phyloP scores from a whole-genome alignment of 306 rosid species.

The Acacia crassicarpa region DNA sequence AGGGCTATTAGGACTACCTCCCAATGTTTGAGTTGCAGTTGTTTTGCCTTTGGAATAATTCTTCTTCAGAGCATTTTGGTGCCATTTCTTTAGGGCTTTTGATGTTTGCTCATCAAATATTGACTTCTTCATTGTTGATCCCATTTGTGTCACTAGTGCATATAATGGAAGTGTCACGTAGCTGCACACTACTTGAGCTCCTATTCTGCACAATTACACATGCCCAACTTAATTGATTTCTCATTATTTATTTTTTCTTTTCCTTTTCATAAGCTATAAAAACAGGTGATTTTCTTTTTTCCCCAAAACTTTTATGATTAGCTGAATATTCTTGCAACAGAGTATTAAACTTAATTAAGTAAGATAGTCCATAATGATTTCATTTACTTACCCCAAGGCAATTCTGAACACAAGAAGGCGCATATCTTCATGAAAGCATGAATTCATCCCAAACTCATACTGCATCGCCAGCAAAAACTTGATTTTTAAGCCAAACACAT shows the following conservation, averaged over 20 bases:
- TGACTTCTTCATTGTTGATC: conserved; percentile 92
- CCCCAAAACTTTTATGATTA: not conserved
- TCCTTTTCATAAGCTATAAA: not conserved
- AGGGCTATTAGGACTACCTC: not conserved
- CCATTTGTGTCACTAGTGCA: conserved; percentile 96
- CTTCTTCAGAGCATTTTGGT: conserved; percentile 70
- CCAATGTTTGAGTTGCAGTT: not conserved
- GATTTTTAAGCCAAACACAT: not conserved
- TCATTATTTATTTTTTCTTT: not conserved
- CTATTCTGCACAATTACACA: conserved; percentile 51
- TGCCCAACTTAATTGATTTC: not conserved
- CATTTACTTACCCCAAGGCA: conserved; percentile 64
- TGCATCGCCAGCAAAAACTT: conserved; percentile 40
- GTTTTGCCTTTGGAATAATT: conserved; percentile 29
- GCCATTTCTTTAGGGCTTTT: conserved; percentile 80
- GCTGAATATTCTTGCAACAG: not conserved
- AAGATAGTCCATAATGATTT: not conserved
- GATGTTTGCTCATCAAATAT: conserved; percentile 94
- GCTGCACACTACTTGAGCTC: conserved; percentile 81
- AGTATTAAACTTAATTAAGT: not conserved
- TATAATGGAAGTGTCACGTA: conserved; percentile 91
- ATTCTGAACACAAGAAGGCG: conserved; percentile 42
- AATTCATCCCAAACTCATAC: conserved; percentile 88
- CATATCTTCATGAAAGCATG: conserved; percentile 76
- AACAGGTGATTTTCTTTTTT: too few species aligned